Conservation (phyloP, 2,329 filamentous ascomycete genomes). For the Pseudofabraea citricarpa region DNA sequence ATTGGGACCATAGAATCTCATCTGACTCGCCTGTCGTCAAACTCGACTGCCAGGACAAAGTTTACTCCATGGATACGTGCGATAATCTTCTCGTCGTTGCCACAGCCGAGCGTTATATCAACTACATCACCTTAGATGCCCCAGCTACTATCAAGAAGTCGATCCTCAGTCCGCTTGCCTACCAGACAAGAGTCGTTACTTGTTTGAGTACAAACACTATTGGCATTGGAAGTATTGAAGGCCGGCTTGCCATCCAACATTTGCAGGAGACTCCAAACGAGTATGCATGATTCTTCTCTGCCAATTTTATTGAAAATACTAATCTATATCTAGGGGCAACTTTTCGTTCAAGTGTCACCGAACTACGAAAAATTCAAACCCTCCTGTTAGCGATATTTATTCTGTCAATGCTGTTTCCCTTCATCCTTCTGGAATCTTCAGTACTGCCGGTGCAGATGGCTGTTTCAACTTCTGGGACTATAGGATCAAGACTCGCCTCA, state of each 20-base stretch:
- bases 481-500: slow-evolving; percentile 79
- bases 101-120: slow-evolving; percentile 89
- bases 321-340: slow-evolving; percentile 67
- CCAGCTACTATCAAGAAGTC: slow-evolving; percentile 90
- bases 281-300: too few relatives aligned
- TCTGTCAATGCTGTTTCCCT: slow-evolving; percentile 94
- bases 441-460: slow-evolving; percentile 86
- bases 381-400: slow-evolving; percentile 59
- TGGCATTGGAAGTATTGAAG: slow-evolving; percentile 90
- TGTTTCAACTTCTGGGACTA: slow-evolving; percentile 96
- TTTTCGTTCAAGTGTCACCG: slow-evolving; percentile 99
- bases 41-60: slow-evolving; percentile 63
- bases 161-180: slow-evolving; percentile 87
- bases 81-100: slow-evolving; percentile 82
- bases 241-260: slow-evolving; percentile 44
- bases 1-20: slow-evolving; percentile 67
- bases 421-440: slow-evolving; percentile 95
- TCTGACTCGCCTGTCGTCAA: slow-evolving; percentile 55
- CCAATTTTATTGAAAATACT: too few relatives aligned
- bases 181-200: slow-evolving; percentile 89
- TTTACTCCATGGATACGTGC: slow-evolving; percentile 86
- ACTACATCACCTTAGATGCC: slow-evolving; percentile 82
- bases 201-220: slow-evolving; percentile 91
- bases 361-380: slow-evolving; percentile 59
- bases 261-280: too few relatives aligned